These are phyloP conservation scores for Saccharomycopsis sp. DNA, from an alignment of 805 yeast species.

Conservation along the genomic window DNA sequence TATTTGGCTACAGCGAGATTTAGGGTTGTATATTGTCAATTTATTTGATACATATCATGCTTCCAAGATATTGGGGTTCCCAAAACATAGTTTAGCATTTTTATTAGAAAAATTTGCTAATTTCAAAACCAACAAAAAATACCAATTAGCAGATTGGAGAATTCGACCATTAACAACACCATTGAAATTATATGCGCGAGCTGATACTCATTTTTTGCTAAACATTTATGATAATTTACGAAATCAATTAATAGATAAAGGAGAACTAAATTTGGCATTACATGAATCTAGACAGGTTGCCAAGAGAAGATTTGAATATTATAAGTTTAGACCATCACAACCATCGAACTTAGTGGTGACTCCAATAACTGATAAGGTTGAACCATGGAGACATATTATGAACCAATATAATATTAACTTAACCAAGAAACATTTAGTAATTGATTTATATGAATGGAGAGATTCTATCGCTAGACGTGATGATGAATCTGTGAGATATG, in stretches of 20 bases:
- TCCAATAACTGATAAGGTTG: slow-evolving; percentile 43
- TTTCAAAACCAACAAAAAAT: slow-evolving; percentile 86
- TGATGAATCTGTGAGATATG: slow-evolving; percentile 79
- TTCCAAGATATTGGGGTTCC: slow-evolving; percentile 67
- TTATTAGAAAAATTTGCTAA: slow-evolving; percentile 72
- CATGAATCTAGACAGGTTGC: slow-evolving; percentile 76
- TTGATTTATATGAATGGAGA: slow-evolving; percentile 72
- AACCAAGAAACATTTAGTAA: slow-evolving; percentile 48
- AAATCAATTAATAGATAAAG: slow-evolving; percentile 47
- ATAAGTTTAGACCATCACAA: slow-evolving; percentile 48
- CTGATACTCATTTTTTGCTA: slow-evolving; percentile 89
- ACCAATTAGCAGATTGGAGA: slow-evolving; percentile 97
- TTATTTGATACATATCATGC: slow-evolving; percentile 93
- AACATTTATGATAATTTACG: slow-evolving; percentile 72
- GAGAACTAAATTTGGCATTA: slow-evolving; percentile 55
- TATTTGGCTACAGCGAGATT: slow-evolving; percentile 92
- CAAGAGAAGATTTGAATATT: slow-evolving; percentile 70
- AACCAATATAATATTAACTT: slow-evolving; percentile 57
- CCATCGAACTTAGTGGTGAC: slow-evolving; percentile 34
- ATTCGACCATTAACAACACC: slow-evolving; percentile 71
- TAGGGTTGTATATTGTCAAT: slow-evolving; percentile 84
- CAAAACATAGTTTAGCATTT: slow-evolving; percentile 78
- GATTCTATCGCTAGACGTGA: slow-evolving; percentile 63
- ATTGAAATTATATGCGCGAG: slow-evolving; percentile 81
- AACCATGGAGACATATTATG: slow-evolving; percentile 63